Conservation (phyloP, 257 asterid genomes). For the Phtheirospermum japonicum region DNA sequence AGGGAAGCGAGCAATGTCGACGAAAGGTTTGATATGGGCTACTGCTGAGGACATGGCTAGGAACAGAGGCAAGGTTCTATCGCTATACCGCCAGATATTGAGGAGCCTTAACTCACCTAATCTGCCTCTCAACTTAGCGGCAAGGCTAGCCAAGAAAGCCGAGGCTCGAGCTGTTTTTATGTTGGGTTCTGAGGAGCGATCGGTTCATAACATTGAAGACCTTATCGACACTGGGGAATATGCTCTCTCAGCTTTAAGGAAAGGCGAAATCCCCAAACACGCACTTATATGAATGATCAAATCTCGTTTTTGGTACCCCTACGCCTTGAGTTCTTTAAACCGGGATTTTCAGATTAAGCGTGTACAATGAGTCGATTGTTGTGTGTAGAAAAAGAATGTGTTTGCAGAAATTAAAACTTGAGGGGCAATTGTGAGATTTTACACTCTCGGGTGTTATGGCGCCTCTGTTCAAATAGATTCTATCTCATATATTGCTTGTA, state of each 20-base stretch:
- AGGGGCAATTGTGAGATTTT: no score
- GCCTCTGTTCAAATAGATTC: no score
- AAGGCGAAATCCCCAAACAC: slow-evolving; percentile 67
- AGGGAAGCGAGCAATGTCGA: not conserved
- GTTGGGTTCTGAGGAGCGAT: slow-evolving; percentile 74
- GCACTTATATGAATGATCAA: slow-evolving; percentile 6
- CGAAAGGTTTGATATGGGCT: slow-evolving; percentile 77
- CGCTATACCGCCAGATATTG: slow-evolving; percentile 68
- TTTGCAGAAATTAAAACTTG: no score
- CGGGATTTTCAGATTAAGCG: no score
- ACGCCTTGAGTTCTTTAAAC: no score
- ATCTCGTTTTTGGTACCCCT: no score
- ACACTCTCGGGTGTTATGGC: no score
- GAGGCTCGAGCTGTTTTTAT: slow-evolving; percentile 72
- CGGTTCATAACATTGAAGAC: slow-evolving; percentile 78
- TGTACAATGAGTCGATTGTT: no score
- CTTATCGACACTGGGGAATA: slow-evolving; percentile 80
- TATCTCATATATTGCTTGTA: no score
- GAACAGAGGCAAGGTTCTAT: slow-evolving; percentile 60
- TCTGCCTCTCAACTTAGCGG: slow-evolving; percentile 69
- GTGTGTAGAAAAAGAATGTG: no score
- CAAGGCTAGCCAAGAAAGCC: slow-evolving; percentile 69
- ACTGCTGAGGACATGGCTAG: slow-evolving; percentile 75
- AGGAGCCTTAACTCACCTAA: slow-evolving; percentile 80
- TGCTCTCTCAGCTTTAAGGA: slow-evolving; percentile 55